Percentiles rank a stretch among this genome's conserved stretches.
Conservation (phyloP, 331 rosid genomes). For the Malus hybrid region DNA sequence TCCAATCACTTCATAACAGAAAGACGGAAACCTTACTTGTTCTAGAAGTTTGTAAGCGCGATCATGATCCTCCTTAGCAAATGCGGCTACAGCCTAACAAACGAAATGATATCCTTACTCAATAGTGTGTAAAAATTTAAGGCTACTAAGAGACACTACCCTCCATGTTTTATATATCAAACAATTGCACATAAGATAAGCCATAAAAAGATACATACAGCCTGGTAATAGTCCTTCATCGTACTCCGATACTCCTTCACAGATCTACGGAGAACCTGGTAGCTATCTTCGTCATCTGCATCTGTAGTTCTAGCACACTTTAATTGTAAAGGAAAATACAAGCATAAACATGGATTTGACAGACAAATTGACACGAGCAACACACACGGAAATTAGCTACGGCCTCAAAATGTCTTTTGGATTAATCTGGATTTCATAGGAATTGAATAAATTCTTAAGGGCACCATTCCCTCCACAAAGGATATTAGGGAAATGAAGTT, state of each 20-base stretch:
- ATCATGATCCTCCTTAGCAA: constrained; percentile 39
- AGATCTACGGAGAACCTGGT: constrained; percentile 54
- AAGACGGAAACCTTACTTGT: constrained; percentile 35
- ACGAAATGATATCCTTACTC: constrained; percentile 19
- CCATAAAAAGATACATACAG: constrained; percentile 41
- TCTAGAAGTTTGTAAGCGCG: constrained; percentile 53
- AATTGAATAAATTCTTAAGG: not conserved
- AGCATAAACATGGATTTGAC: not conserved
- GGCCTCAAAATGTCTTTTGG: not conserved
- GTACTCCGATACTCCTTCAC: constrained; percentile 60
- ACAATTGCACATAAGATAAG: constrained; percentile 11
- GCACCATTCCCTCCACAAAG: not conserved
- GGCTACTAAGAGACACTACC: not conserved
- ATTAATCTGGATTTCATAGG: not conserved
- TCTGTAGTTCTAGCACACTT: constrained; percentile 31
- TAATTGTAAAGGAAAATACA: not conserved
- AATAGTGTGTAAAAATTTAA: constrained; percentile 6
- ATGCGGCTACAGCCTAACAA: constrained; percentile 77
- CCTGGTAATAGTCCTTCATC: constrained; percentile 67
- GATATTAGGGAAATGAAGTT: constrained; percentile 6
- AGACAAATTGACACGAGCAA: not conserved
- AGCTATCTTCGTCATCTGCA: constrained; percentile 54
- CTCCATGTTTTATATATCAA: not conserved
- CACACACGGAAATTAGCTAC: not conserved
- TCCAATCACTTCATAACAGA: constrained; percentile 5